phyloP scores from a whole-genome alignment of 495 filamentous ascomycete genomes.

The Penicillium paradoxum region DNA sequence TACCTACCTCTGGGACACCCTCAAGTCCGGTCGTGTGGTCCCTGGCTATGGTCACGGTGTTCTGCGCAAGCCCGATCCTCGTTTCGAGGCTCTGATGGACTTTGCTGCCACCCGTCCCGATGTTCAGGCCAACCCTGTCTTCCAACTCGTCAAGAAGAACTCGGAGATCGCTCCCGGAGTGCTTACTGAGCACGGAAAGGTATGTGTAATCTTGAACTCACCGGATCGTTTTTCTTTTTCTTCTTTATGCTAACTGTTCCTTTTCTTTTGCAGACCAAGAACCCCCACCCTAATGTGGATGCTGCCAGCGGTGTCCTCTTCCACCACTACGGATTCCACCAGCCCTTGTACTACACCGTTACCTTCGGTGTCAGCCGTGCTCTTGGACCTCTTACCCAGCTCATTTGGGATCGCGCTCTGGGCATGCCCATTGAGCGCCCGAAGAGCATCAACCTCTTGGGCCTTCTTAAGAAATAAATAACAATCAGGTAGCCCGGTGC shows the following conservation, averaged over 20 bases:
- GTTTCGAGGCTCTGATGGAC: conserved; percentile 94
- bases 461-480: conserved; percentile 59
- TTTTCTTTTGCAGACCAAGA: conserved; percentile 67
- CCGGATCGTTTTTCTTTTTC: neutral
- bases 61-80: conserved; percentile 91
- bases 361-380: conserved; percentile 94
- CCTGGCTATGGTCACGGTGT: conserved; percentile 99
- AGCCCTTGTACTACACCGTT: conserved; percentile 96
- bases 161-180: conserved; percentile 76
- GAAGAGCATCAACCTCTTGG: conserved; percentile 91
- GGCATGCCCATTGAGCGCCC: conserved; percentile 97
- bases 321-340: conserved; percentile 93
- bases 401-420: conserved; percentile 93
- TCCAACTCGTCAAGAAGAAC: conserved; percentile 89
- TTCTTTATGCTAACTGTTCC: neutral
- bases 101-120: conserved; percentile 81
- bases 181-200: conserved; percentile 87
- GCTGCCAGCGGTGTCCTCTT: conserved; percentile 88
- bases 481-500: neutral
- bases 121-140: conserved; percentile 82
- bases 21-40: conserved; percentile 90
- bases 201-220: conserved; percentile 12
- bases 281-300: conserved; percentile 96
- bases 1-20: conserved; percentile 85
- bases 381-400: conserved; percentile 83